These are phyloP conservation scores for Amanita phalloides DNA, from an alignment of 768 basidiomycete genomes.

Conservation along the genomic window DNA sequence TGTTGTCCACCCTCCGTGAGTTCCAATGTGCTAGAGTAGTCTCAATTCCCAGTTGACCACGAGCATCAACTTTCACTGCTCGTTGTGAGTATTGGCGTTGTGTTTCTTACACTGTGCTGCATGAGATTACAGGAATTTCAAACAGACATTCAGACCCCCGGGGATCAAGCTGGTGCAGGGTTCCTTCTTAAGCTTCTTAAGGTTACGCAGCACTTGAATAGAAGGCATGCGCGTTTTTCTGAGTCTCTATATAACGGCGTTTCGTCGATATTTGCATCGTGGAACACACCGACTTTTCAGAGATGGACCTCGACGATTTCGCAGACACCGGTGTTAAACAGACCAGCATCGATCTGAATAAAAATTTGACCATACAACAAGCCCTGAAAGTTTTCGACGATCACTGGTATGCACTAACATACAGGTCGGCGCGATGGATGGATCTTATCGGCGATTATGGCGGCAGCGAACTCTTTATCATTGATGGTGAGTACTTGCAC, in stretches of 20 bases:
- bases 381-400: slow-evolving; percentile 2
- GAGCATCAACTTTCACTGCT: too few relatives aligned
- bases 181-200: not conserved
- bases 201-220: not conserved
- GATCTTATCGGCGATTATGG: slow-evolving; percentile 65
- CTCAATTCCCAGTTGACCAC: too few relatives aligned
- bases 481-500: slow-evolving; percentile 37
- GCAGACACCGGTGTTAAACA: not conserved
- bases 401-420: slow-evolving; percentile 10
- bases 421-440: slow-evolving; percentile 31
- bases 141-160: not conserved
- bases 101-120: too few relatives aligned
- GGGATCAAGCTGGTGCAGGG: not conserved
- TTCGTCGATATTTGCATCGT: not conserved
- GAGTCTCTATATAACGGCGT: not conserved
- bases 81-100: too few relatives aligned
- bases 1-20: too few relatives aligned
- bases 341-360: not conserved
- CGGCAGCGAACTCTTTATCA: slow-evolving; percentile 51
- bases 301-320: slow-evolving; percentile 5
- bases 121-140: too few relatives aligned
- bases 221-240: too few relatives aligned
- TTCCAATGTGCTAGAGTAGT: too few relatives aligned
- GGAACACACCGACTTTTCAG: too few relatives aligned
- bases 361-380: not conserved